Evolutionary conservation across 345 rosid genomes (phyloP).

Genomic region (Salix udensis): DNA sequence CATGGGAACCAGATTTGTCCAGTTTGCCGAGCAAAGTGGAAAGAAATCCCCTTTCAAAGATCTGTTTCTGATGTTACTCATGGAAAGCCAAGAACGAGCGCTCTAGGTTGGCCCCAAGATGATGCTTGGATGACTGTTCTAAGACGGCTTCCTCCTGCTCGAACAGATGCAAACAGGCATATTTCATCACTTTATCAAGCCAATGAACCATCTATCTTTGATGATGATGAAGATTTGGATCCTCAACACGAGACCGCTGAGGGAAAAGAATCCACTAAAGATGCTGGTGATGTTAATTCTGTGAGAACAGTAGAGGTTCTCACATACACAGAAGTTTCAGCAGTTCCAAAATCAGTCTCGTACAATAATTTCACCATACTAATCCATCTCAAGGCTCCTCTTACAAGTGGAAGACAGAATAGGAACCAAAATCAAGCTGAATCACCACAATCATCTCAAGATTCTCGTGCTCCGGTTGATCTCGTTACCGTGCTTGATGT

Average conservation of each 20-base stretch:
- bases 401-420: constrained; percentile 1
- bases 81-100: constrained; percentile 17
- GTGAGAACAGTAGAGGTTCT: constrained; percentile 37
- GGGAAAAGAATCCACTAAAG: not conserved
- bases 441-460: not conserved
- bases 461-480: constrained; percentile 37
- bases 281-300: constrained; percentile 14
- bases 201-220: constrained; percentile 18
- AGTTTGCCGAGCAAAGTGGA: constrained; percentile 35
- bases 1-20: constrained; percentile 31
- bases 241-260: not conserved
- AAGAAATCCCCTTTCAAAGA: constrained; percentile 28
- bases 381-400: constrained; percentile 24
- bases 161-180: constrained; percentile 8
- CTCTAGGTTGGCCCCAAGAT: constrained; percentile 16
- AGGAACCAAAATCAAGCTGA: constrained; percentile 13
- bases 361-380: constrained; percentile 17
- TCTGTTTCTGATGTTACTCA: constrained; percentile 1
- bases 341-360: constrained; percentile 15
- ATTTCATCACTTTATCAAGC: constrained; percentile 12
- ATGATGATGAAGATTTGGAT: constrained; percentile 23
- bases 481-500: constrained; percentile 42
- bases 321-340: constrained; percentile 24
- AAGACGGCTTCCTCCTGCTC: constrained; percentile 20
- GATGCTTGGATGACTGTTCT: constrained; percentile 23